Percentiles rank a stretch among this genome's conserved stretches.
Conservation (phyloP, 1,284 basidiomycete species). For the Lentinula novae-zelandiae region DNA sequence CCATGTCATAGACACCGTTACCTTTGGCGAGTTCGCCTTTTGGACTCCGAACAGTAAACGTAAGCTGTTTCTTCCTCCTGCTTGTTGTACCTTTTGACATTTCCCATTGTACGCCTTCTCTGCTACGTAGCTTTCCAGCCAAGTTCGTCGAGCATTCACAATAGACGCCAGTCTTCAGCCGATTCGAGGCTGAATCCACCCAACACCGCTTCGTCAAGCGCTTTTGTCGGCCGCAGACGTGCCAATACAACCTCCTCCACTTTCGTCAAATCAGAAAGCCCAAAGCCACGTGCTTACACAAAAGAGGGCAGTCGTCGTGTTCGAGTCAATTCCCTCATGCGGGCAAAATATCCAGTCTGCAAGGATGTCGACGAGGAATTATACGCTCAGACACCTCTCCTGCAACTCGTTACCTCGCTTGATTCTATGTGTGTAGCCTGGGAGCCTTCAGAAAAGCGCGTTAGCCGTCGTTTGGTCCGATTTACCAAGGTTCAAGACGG, state of each 20-base stretch:
- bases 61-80: conserved; percentile 26
- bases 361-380: conserved; percentile 29
- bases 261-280: conserved; percentile 5
- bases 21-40: conserved; percentile 74
- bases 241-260: conserved; percentile 20
- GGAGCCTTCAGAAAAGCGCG: conserved; percentile 52
- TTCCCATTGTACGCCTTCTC: conserved; percentile 8
- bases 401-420: conserved; percentile 55
- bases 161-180: conserved; percentile 8
- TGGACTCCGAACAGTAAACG: conserved; percentile 34
- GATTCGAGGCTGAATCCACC: conserved; percentile 19
- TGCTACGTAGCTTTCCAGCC: conserved; percentile 6
- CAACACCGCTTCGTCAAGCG: conserved; percentile 9
- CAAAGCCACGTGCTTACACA: conserved; percentile 15
- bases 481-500: conserved; percentile 64
- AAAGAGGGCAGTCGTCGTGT: conserved; percentile 35
- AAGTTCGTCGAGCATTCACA: background rate
- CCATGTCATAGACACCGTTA: conserved; percentile 53
- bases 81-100: background rate
- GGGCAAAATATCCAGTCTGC: conserved; percentile 31
- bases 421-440: conserved; percentile 51
- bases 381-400: conserved; percentile 46
- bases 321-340: conserved; percentile 40
- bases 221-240: conserved; percentile 26
- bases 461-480: conserved; percentile 68